These are phyloP conservation scores for Alternaria sp. DNA, from an alignment of 2,329 filamentous ascomycete species.

Conservation along the genomic window DNA sequence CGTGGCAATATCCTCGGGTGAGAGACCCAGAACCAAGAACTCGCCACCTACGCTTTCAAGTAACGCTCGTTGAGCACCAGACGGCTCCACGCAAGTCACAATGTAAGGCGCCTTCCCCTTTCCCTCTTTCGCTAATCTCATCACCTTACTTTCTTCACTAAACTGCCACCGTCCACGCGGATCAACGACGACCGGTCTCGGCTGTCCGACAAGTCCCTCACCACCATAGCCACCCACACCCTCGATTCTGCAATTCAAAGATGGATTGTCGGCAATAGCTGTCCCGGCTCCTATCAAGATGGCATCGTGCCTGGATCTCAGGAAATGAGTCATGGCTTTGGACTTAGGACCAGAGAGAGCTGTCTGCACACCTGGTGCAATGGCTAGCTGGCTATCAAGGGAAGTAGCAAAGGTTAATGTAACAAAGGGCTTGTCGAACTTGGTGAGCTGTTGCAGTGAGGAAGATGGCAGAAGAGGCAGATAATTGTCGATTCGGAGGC, in stretches of 20 bases:
- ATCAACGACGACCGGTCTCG: slow-evolving; percentile 83
- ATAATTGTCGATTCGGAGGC: slow-evolving; percentile 61
- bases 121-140: slow-evolving; percentile 69
- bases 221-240: slow-evolving; percentile 66
- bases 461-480: slow-evolving; percentile 50
- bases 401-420: slow-evolving; percentile 93
- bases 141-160: slow-evolving; percentile 66
- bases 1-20: background rate
- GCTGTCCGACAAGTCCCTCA: slow-evolving; percentile 66
- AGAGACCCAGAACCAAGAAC: slow-evolving; percentile 19
- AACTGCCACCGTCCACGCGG: slow-evolving; percentile 77
- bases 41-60: slow-evolving; percentile 42
- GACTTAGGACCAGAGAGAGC: slow-evolving; percentile 81
- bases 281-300: slow-evolving; percentile 88
- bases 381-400: slow-evolving; percentile 80
- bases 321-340: slow-evolving; percentile 92
- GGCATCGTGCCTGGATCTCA: slow-evolving; percentile 81
- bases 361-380: slow-evolving; percentile 82
- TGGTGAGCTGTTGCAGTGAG: background rate
- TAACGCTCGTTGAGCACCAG: slow-evolving; percentile 40
- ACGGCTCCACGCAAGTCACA: slow-evolving; percentile 52
- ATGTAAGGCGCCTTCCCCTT: slow-evolving; percentile 78
- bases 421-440: slow-evolving; percentile 29
- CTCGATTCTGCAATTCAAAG: slow-evolving; percentile 79
- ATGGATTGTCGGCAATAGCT: slow-evolving; percentile 83